Evolutionary conservation across 805 yeast species (phyloP), one percentile per base, ranked within the genome.

Genomic region (Metschnikowia lochheadii): DNA sequence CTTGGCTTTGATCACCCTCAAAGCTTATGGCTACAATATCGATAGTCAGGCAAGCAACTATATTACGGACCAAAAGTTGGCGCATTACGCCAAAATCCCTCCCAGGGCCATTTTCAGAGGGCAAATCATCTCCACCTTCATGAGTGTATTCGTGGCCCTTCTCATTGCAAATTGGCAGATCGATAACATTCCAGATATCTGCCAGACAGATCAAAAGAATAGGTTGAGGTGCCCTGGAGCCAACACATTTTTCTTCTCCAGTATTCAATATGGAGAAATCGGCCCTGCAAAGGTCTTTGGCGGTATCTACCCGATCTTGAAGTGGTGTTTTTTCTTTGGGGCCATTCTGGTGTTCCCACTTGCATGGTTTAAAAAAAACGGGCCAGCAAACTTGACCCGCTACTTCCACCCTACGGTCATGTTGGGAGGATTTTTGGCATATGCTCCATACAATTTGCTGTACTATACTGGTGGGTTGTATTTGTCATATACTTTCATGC

Each of bases 41-140:
- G 84, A 81, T 60, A 78, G 78, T 29, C 87, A 83, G 64, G 86
- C 88, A 11, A 81, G 82, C 53, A 77, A 72, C 59, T 84, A 79
- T 56, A 63, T 63, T 48, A 63, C 65, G 3, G 65, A 62, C 49
- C 67, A 63, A 39, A 63, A 63, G 42, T 54, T 62, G n/a, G 67
- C 62, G 1, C 67, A 63, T 45, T 63, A 63, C 37, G 48, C 65
- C 10, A 62, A 63, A 41, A 52, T 63, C n/a, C 65, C 67, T 1
- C 67, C 67, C 0, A 46, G 55, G 8, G 58, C 66, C 1, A 62
- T 63, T 11, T 63, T 63, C 49, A 53, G 63, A 75, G 76, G 76
- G 5, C 78, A 73, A 49, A 58, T 73, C 32, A 42, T 68, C 13
- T 69, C 75, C 1, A 72, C 76, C 0, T 55, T 72, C 23, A 45